Evolutionary conservation across 148 eudicot genomes (phyloP).

Genomic region (Rhododendron mucronatum): DNA sequence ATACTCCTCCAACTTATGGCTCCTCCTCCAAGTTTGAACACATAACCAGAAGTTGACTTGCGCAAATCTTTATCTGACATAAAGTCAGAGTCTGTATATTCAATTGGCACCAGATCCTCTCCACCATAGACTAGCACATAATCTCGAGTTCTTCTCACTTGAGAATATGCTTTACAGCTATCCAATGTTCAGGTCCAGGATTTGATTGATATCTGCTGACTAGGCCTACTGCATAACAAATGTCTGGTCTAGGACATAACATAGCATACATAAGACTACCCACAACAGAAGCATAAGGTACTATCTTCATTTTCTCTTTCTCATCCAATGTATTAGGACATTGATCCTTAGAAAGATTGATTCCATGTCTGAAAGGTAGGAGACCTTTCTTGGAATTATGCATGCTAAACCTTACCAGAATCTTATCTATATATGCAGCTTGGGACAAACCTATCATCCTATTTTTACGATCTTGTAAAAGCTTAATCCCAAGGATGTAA

Average conservation of each 20-base stretch:
- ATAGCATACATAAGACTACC: conserved; percentile 1
- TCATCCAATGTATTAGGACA: not conserved
- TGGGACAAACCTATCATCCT: not conserved
- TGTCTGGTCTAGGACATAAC: not conserved
- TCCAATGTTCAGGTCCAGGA: not conserved
- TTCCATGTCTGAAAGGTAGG: not conserved
- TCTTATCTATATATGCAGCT: not conserved
- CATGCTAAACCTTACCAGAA: not conserved
- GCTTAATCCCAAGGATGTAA: not conserved
- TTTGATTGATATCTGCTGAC: not conserved
- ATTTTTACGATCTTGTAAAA: not conserved
- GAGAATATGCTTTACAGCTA: not conserved
- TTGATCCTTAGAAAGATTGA: not conserved
- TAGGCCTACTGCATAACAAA: not conserved
- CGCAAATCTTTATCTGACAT: too few species aligned
- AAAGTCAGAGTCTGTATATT: too few species aligned
- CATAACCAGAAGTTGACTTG: too few species aligned
- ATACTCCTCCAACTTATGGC: too few species aligned
- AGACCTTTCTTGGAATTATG: not conserved
- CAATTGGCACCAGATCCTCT: not conserved
- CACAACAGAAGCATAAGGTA: not conserved
- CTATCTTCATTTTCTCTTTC: not conserved
- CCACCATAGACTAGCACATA: not conserved
- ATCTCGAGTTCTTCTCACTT: not conserved
- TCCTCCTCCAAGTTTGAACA: too few species aligned